Evolutionary conservation across 2,329 filamentous ascomycete genomes (phyloP).

Genomic region (Cladosporium sp.): DNA sequence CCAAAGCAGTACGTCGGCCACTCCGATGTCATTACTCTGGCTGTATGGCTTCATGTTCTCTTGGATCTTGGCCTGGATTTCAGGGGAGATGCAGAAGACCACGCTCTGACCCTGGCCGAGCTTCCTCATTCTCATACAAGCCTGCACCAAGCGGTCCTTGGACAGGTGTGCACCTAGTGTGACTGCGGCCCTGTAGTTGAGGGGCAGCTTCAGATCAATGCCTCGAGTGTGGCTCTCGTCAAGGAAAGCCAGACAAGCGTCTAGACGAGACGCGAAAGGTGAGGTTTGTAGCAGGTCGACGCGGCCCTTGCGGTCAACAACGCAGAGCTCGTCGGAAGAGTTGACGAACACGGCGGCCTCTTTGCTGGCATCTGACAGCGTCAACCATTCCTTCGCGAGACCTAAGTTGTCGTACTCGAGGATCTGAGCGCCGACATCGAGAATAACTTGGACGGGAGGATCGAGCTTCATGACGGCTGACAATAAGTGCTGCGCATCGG

Average conservation of each 20-base stretch:
- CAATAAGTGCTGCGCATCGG: slow-evolving; percentile 44
- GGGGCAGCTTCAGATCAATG: slow-evolving; percentile 65
- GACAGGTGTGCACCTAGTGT: slow-evolving; percentile 65
- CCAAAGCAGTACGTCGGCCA: slow-evolving; percentile 61
- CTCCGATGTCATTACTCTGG: slow-evolving; percentile 39
- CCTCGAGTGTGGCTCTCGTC: slow-evolving; percentile 72
- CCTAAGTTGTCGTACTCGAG: slow-evolving; percentile 61
- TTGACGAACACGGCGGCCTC: slow-evolving; percentile 61
- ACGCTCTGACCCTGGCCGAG: slow-evolving; percentile 67
- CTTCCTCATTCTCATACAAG: slow-evolving; percentile 71
- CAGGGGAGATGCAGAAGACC: slow-evolving; percentile 59
- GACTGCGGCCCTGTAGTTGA: slow-evolving; percentile 61
- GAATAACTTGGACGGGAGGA: slow-evolving; percentile 56
- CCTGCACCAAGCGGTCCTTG: slow-evolving; percentile 70
- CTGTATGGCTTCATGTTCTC: slow-evolving; percentile 19
- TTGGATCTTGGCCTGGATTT: slow-evolving; percentile 59
- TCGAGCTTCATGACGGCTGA: slow-evolving; percentile 43
- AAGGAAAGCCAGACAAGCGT: slow-evolving; percentile 64
- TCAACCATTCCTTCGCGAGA: slow-evolving; percentile 59
- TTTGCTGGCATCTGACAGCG: slow-evolving; percentile 25
- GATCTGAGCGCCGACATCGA: slow-evolving; percentile 72
- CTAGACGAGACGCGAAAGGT: slow-evolving; percentile 57
- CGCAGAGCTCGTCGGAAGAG: slow-evolving; percentile 54
- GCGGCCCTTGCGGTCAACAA: slow-evolving; percentile 52
- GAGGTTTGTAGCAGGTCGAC: slow-evolving; percentile 58